These are phyloP conservation scores for Pyrus bretschneideri DNA, from an alignment of 306 rosid species.

Conservation along the genomic window DNA sequence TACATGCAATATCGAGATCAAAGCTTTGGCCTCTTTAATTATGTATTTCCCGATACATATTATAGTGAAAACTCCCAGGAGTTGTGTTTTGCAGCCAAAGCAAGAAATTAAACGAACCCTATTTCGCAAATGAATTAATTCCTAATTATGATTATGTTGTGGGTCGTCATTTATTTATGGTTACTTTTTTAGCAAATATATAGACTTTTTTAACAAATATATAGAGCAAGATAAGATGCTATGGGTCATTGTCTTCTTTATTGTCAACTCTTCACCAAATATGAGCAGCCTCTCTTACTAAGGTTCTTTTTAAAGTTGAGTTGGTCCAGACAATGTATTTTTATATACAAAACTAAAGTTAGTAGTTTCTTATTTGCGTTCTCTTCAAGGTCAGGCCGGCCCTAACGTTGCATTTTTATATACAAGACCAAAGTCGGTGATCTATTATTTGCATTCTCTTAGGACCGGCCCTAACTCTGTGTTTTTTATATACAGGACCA, in stretches of 20 bases:
- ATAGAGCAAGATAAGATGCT: constrained; percentile 11
- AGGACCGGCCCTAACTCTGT: neutral
- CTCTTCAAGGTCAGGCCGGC: no score
- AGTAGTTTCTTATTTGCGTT: no score
- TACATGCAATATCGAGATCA: no score
- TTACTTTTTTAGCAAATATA: neutral
- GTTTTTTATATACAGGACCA: neutral
- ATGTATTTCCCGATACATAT: no score
- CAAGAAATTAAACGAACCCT: neutral
- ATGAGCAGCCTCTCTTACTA: neutral
- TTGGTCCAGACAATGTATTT: no score
- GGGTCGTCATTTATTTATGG: neutral
- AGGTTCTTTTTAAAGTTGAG: no score
- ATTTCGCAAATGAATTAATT: neutral
- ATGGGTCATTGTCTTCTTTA: neutral
- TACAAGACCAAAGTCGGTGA: no score
- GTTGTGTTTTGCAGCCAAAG: neutral
- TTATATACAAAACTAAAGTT: no score
- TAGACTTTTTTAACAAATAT: neutral
- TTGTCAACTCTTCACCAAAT: neutral
- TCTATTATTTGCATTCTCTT: neutral
- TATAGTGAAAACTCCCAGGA: neutral
- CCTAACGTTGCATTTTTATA: no score
- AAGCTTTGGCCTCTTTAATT: neutral
- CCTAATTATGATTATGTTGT: neutral